Evolutionary conservation across 2,329 filamentous ascomycete species (phyloP).

Genomic region (Aureobasidium mangrovei): DNA sequence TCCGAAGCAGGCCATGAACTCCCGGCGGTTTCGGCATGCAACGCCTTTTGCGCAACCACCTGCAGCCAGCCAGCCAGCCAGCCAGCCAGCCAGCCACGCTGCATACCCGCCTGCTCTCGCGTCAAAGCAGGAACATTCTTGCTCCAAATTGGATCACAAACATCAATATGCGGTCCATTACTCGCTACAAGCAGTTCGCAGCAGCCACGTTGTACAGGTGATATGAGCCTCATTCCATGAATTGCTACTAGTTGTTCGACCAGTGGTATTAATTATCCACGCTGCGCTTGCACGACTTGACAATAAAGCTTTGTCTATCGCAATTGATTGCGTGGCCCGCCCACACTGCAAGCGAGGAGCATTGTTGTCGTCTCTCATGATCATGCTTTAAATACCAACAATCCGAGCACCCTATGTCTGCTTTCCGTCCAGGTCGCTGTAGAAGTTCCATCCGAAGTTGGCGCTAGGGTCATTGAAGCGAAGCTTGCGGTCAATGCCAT

Average conservation of each 20-base stretch:
- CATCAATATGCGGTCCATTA: conserved; percentile 2
- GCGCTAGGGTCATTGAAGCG: conserved; percentile 53
- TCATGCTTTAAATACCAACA: not conserved
- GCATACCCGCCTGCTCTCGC: not conserved
- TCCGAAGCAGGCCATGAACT: not conserved
- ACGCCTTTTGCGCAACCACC: not conserved
- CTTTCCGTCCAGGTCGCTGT: conserved; percentile 51
- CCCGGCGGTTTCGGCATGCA: not conserved
- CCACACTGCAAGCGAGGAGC: not conserved
- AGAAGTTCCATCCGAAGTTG: conserved; percentile 51
- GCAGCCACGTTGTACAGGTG: conserved; percentile 3
- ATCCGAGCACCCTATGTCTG: conserved; percentile 16
- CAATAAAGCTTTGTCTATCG: not conserved
- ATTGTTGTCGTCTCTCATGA: not conserved
- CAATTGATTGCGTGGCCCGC: not conserved
- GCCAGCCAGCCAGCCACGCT: not conserved
- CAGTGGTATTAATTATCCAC: not conserved
- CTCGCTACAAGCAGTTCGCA: conserved; percentile 3
- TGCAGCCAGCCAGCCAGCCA: not conserved
- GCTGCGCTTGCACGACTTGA: not conserved
- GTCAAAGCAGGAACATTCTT: conserved; percentile 1
- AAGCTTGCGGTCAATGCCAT: conserved; percentile 49
- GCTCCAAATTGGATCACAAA: not conserved
- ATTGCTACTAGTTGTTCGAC: not conserved
- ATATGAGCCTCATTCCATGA: conserved; percentile 3